Evolutionary conservation across 1,284 basidiomycete species (phyloP).

Genomic region (Pyrrhoderma noxium): DNA sequence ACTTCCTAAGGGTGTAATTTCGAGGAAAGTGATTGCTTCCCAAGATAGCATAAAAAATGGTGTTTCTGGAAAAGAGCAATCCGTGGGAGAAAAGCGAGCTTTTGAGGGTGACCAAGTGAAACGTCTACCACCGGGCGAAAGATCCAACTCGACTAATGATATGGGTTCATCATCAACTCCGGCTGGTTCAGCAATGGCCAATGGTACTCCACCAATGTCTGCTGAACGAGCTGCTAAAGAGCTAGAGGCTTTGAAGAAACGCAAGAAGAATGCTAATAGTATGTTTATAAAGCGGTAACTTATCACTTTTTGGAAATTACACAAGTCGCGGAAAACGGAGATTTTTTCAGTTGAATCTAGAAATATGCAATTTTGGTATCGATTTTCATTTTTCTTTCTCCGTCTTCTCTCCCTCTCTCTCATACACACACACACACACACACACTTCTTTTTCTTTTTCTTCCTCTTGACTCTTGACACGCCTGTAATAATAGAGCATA

Average conservation of each 20-base stretch:
- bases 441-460: no score
- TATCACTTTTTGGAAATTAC: neutral
- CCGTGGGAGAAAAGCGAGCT: neutral
- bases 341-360: neutral
- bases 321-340: neutral
- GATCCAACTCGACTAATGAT: no score
- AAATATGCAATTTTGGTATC: neutral
- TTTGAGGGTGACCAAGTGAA: neutral
- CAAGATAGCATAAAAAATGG: no score
- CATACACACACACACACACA: no score
- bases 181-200: no score
- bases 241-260: slow-evolving; percentile 9
- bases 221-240: slow-evolving; percentile 2
- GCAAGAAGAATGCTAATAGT: slow-evolving; percentile 15
- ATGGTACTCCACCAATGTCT: neutral
- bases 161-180: no score
- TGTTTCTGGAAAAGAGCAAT: neutral
- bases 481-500: neutral
- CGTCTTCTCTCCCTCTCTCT: no score
- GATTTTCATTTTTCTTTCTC: neutral
- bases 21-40: no score
- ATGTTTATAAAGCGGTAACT: slow-evolving; percentile 12
- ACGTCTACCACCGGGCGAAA: neutral
- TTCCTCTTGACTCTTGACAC: no score
- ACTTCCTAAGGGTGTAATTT: no score